Evolutionary conservation across 179 eudicot genomes (phyloP).

Genomic region (Corrigiola litoralis): DNA sequence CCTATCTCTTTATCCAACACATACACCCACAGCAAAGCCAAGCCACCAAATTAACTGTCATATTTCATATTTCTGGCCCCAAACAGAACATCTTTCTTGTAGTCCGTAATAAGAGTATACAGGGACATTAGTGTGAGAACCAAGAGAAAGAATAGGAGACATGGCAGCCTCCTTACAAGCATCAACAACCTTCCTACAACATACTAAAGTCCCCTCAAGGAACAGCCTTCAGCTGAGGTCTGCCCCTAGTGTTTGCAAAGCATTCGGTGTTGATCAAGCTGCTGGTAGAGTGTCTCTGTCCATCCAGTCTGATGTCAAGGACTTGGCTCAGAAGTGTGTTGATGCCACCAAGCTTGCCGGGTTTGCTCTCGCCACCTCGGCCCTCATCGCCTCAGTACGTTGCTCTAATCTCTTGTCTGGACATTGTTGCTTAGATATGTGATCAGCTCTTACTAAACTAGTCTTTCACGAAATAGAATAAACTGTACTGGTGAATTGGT

Average conservation of each 20-base stretch:
- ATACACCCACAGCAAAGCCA: background rate
- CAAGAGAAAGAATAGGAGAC: conserved; percentile 6
- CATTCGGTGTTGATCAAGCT: conserved; percentile 55
- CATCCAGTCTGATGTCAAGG: conserved; percentile 77
- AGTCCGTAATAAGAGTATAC: background rate
- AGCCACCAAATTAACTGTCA: conserved; percentile 22
- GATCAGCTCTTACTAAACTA: no score
- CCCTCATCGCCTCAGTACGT: conserved; percentile 83
- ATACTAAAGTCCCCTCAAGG: conserved; percentile 43
- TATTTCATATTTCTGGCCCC: background rate
- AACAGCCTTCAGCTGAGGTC: conserved; percentile 53
- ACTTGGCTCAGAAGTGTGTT: conserved; percentile 66
- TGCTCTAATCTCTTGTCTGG: no score
- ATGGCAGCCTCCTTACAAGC: conserved; percentile 98
- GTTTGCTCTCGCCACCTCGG: conserved; percentile 96
- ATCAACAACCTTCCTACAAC: conserved; percentile 87
- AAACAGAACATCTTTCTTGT: background rate
- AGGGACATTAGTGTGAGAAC: background rate
- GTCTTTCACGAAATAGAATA: background rate
- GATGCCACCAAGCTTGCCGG: conserved; percentile 96
- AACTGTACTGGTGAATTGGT: no score
- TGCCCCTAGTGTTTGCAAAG: conserved; percentile 52
- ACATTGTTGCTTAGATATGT: no score
- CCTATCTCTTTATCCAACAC: conserved; percentile 38
- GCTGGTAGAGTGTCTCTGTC: conserved; percentile 57